phyloP scores from a whole-genome alignment of 2,329 filamentous ascomycete species.

The Xylariomycetidae sp. region DNA sequence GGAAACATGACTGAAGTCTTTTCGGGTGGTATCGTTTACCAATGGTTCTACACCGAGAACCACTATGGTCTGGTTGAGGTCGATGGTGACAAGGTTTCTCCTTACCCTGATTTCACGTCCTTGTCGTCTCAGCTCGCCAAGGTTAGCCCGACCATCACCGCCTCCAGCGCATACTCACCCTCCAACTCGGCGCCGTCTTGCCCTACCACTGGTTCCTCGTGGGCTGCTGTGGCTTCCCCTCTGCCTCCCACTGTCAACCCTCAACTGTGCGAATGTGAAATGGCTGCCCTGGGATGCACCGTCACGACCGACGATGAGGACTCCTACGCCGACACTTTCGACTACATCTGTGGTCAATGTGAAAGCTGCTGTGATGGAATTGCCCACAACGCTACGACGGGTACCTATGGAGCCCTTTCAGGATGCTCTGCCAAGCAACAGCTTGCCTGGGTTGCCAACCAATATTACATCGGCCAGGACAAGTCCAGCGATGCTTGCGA shows the following conservation, averaged over 20 bases:
- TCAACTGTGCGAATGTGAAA: conserved; percentile 82
- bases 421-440: conserved; percentile 70
- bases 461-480: conserved; percentile 54
- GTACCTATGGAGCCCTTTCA: conserved; percentile 70
- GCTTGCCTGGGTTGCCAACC: conserved; percentile 69
- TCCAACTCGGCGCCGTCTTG: conserved; percentile 68
- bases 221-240: conserved; percentile 60
- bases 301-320: conserved; percentile 52
- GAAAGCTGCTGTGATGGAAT: conserved; percentile 62
- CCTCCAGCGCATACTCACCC: conserved; percentile 65
- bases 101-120: conserved; percentile 69
- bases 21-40: conserved; percentile 97
- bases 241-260: conserved; percentile 82
- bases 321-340: conserved; percentile 66
- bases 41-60: conserved; percentile 92
- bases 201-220: conserved; percentile 60
- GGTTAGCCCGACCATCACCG: conserved; percentile 61
- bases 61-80: conserved; percentile 76
- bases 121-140: conserved; percentile 67
- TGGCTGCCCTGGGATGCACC: conserved; percentile 65
- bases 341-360: conserved; percentile 61
- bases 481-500: conserved; percentile 60
- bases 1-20: conserved; percentile 79
- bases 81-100: conserved; percentile 53
- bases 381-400: conserved; percentile 59